Evolutionary conservation across 2,329 filamentous ascomycete genomes (phyloP), one percentile per base, ranked within the genome.

Genomic region (Apiospora arundinis): DNA sequence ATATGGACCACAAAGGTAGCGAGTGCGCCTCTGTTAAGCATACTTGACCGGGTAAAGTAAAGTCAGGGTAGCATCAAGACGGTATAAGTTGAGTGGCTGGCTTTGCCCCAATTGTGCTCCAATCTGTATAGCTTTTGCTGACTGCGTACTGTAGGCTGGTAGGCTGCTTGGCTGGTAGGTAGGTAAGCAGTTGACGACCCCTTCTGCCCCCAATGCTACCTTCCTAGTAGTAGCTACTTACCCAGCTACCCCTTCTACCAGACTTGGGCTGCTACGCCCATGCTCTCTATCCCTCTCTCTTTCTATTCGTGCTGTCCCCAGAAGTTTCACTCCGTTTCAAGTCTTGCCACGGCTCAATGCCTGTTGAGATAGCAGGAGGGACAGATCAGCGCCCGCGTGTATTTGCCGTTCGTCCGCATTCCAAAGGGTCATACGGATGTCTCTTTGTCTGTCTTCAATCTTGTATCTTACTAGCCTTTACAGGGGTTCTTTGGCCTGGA

Each of bases 291-390:
- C 32, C 32, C 6, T 32, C 48, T 16, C 52, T 5, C 37, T 14
- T 7, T 28, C 56, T 40, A 40, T 63, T n/a, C 21, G 56, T 63
- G 18, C 52, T 16, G 52, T 37, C 56, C 56, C 56, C 56, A 63
- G 56, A 63, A 63, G 56, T 63, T 63, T 63, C 56, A 63, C 56
- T n/a, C 32, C 56, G 56, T 63, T 63, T 63, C 56, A 63, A 63
- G 56, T 63, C 32, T 40, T 9, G 56, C 40, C 56, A 40, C 32
- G 56, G 32, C 18, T 40, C 56, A 63, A 63, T 63, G 56, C 56
- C 56, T 23, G 56, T 28, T 8, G 37, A 14, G 56, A 63, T 37
- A 14, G 32, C 56, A 40, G 28, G 37, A 23, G 18, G 32, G 56
- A 63, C n/a, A 40, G 56, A 63, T 63, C 56, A n/a, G 18, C 32